Evolutionary conservation across 768 basidiomycete genomes (phyloP).

Genomic region (Suillus discolor): DNA sequence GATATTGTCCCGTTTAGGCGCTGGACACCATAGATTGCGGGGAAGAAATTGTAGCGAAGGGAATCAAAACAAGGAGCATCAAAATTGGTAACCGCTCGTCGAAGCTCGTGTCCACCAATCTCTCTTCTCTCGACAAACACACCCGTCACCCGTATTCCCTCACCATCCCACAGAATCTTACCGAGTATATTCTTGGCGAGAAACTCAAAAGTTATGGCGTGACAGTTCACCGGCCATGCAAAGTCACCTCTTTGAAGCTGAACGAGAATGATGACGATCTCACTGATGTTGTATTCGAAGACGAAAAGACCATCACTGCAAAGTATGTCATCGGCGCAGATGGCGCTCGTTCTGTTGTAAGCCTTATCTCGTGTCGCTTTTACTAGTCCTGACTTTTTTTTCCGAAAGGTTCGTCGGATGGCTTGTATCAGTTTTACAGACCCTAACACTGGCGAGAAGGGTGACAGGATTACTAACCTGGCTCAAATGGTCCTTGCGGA

Average conservation of each 20-base stretch:
- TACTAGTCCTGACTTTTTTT: neutral
- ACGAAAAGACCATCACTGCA: conserved; percentile 44
- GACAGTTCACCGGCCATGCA: conserved; percentile 38
- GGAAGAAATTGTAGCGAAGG: conserved; percentile 38
- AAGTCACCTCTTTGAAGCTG: conserved; percentile 39
- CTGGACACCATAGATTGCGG: conserved; percentile 49
- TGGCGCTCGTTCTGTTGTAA: conserved; percentile 48
- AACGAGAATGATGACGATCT: conserved; percentile 30
- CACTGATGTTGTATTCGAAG: conserved; percentile 46
- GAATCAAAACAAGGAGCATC: conserved; percentile 33
- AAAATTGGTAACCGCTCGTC: conserved; percentile 33
- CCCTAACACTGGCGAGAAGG: conserved; percentile 35
- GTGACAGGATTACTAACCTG: conserved; percentile 29
- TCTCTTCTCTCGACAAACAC: conserved; percentile 38
- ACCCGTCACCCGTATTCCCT: conserved; percentile 47
- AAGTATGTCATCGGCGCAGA: conserved; percentile 56
- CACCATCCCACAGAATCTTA: conserved; percentile 45
- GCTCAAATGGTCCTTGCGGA: conserved; percentile 50
- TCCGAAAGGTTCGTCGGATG: conserved; percentile 44
- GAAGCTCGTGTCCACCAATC: conserved; percentile 31
- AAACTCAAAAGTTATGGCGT: conserved; percentile 36
- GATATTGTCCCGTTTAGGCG: conserved; percentile 39
- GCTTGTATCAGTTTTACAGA: conserved; percentile 47
- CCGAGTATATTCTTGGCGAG: conserved; percentile 43
- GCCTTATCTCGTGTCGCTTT: conserved; percentile 12